Percentiles rank a stretch among this genome's conserved stretches.
These are phyloP conservation scores for Ceratorhiza oryzae-sativae DNA, from an alignment of 1,284 basidiomycete genomes.

Conservation along the genomic window DNA sequence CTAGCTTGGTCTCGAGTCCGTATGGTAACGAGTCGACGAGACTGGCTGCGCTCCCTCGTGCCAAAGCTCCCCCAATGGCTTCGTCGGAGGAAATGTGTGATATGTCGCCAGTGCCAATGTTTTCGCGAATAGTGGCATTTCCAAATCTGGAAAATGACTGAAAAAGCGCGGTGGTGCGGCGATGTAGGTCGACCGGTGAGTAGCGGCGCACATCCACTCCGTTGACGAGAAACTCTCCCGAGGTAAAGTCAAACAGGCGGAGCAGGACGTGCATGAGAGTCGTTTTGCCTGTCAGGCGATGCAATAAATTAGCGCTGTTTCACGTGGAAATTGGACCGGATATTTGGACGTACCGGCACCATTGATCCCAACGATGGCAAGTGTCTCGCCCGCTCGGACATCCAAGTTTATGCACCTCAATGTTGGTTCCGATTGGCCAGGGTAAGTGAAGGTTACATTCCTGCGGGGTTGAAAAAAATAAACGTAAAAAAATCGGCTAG, in stretches of 20 bases:
- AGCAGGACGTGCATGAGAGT: slow-evolving; percentile 80
- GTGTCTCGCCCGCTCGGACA: slow-evolving; percentile 72
- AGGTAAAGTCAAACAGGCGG: slow-evolving; percentile 74
- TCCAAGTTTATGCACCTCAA: slow-evolving; percentile 71
- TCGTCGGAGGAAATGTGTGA: slow-evolving; percentile 50
- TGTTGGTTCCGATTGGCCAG: slow-evolving; percentile 68
- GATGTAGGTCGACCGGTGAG: slow-evolving; percentile 71
- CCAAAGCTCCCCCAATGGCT: slow-evolving; percentile 66
- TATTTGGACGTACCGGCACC: slow-evolving; percentile 47
- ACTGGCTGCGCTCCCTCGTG: slow-evolving; percentile 67
- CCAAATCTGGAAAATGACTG: slow-evolving; percentile 79
- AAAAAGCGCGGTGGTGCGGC: slow-evolving; percentile 76
- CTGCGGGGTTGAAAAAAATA: slow-evolving; percentile 50
- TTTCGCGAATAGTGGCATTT: slow-evolving; percentile 72
- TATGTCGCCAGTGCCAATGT: slow-evolving; percentile 75
- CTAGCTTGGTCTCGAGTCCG: slow-evolving; percentile 70
- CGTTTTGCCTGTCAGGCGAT: slow-evolving; percentile 68
- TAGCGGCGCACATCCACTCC: slow-evolving; percentile 67
- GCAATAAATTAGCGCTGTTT: slow-evolving; percentile 39
- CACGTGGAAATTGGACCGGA: slow-evolving; percentile 21
- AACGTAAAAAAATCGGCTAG: slow-evolving; percentile 43
- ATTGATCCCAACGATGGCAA: slow-evolving; percentile 76
- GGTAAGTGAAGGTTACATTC: slow-evolving; percentile 77
- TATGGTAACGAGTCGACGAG: slow-evolving; percentile 68
- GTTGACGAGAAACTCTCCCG: slow-evolving; percentile 71